Evolutionary conservation across 1,284 basidiomycete genomes (phyloP).

Genomic region (Earliella scabrosa): DNA sequence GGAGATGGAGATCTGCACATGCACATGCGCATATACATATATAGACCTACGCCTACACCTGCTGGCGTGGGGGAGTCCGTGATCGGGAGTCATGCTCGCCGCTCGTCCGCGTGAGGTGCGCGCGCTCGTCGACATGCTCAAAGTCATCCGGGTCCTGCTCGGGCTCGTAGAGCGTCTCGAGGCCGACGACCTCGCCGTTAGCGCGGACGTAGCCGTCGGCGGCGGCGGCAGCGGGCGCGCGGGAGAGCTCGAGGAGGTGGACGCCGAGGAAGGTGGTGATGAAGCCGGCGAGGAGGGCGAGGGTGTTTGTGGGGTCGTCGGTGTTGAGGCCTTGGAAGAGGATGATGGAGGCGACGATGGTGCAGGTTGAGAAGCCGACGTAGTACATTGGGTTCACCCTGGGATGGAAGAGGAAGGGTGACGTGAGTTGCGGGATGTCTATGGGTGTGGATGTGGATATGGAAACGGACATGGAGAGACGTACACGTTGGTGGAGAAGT

Average conservation of each 20-base stretch:
- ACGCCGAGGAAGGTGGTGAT: slow-evolving; percentile 53
- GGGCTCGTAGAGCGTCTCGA: slow-evolving; percentile 22
- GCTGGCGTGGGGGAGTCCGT: background rate
- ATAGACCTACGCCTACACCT: no score
- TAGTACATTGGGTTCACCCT: slow-evolving; percentile 99
- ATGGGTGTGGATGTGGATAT: background rate
- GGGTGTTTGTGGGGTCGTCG: slow-evolving; percentile 76
- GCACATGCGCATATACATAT: no score
- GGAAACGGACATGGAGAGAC: slow-evolving; percentile 39
- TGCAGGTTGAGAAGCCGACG: slow-evolving; percentile 97
- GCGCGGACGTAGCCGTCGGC: slow-evolving; percentile 18
- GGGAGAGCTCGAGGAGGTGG: slow-evolving; percentile 69
- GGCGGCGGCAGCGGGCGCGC: slow-evolving; percentile 3
- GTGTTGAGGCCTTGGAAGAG: slow-evolving; percentile 98
- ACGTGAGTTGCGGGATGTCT: background rate
- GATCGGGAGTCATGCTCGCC: background rate
- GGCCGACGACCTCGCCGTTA: slow-evolving; percentile 19
- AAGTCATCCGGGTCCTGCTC: slow-evolving; percentile 21
- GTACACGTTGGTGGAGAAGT: slow-evolving; percentile 97
- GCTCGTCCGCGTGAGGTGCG: slow-evolving; percentile 11
- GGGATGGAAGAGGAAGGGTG: background rate
- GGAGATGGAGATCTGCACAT: no score
- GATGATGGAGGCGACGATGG: slow-evolving; percentile 93
- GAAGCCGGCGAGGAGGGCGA: slow-evolving; percentile 89
- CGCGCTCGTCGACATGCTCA: slow-evolving; percentile 18